Evolutionary conservation across 495 filamentous ascomycete genomes (phyloP).

Genomic region (Darksidea phi): DNA sequence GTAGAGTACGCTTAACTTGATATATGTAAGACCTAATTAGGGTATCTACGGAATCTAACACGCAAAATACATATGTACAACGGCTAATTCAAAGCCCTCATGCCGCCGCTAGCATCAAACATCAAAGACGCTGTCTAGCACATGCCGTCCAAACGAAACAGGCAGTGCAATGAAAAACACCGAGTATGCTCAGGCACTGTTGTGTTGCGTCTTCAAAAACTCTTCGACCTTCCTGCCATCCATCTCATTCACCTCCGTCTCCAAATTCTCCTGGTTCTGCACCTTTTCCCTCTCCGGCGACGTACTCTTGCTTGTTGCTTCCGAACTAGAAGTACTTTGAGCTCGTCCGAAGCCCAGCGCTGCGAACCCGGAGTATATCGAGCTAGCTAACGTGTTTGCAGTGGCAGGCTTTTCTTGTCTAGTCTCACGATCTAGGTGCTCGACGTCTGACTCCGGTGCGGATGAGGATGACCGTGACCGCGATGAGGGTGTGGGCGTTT

Average conservation of each 20-base stretch:
- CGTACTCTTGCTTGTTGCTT: slow-evolving; percentile 2
- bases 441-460: not conserved
- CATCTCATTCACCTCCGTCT: slow-evolving; percentile 11
- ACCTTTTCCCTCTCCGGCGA: slow-evolving; percentile 1
- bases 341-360: slow-evolving; percentile 18
- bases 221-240: slow-evolving; percentile 13
- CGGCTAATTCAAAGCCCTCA: too few species aligned
- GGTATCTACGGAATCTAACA: too few species aligned
- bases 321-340: slow-evolving; percentile 8
- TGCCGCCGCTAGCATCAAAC: too few species aligned
- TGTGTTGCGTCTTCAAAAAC: slow-evolving; percentile 10
- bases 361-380: slow-evolving; percentile 27
- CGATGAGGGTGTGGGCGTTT: slow-evolving; percentile 14
- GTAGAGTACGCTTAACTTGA: not conserved
- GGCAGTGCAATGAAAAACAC: too few species aligned
- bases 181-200: not conserved
- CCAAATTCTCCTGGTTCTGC: not conserved
- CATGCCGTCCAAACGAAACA: too few species aligned
- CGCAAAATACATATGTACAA: too few species aligned
- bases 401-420: not conserved
- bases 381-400: slow-evolving; percentile 3
- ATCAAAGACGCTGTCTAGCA: too few species aligned
- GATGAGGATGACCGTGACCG: slow-evolving; percentile 8
- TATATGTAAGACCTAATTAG: too few species aligned
- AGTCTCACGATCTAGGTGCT: not conserved